Base-by-base conservation (phyloP, 2,329 filamentous ascomycete genomes). In the Alternaria viburni region DNA sequence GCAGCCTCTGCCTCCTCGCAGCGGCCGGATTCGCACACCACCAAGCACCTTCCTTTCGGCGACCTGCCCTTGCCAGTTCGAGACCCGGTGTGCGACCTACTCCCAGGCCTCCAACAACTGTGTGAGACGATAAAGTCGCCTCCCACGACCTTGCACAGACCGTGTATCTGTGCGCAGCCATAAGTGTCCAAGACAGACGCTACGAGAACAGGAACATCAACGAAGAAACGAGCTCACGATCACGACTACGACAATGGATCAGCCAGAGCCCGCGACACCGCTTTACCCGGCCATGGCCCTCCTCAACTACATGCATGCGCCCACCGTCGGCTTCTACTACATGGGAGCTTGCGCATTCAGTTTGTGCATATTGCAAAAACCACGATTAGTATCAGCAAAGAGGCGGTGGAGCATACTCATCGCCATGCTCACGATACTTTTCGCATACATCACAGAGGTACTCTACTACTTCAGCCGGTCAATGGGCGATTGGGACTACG, bases 221-320 rank as follows among this genome's bases (percentile, higher is more conserved):
- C 51, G 19, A 36, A 26, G 47, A 13, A 15, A 47, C 54, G n/a
- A 49, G 25, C 15, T 23, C 17, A 36, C 52, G 28, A 61, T 47
- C 25, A 11, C 51, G 10, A 62, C 58, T 17, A 51, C 21, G 23
- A 69, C 49, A 32, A 71, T 73, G 67, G 64, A 64, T 1, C 54
- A 36, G 8, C 46, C 65, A 43, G 32, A 43, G 5, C 50, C 65
- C 15, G 49, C 58, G 10, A 54, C 66, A 36, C 36, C 67, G 23
- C 67, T 71, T 21, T 62, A 64, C 28, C 61, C 71, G 17, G 72
- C 72, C 23, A 72, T 75, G 70, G 65, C 59, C n/a, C 66, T 78
- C 6, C 63, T 79, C 32, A 66, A 76, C 57, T 78, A 79, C 46
- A 69, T 76, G 65, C 75, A 79, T 30, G 77, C 76, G 10, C 77